Evolutionary conservation across 2,329 filamentous ascomycete species (phyloP), one percentile per base, ranked within the genome.

Genomic region (Colletotrichum tropicicola): DNA sequence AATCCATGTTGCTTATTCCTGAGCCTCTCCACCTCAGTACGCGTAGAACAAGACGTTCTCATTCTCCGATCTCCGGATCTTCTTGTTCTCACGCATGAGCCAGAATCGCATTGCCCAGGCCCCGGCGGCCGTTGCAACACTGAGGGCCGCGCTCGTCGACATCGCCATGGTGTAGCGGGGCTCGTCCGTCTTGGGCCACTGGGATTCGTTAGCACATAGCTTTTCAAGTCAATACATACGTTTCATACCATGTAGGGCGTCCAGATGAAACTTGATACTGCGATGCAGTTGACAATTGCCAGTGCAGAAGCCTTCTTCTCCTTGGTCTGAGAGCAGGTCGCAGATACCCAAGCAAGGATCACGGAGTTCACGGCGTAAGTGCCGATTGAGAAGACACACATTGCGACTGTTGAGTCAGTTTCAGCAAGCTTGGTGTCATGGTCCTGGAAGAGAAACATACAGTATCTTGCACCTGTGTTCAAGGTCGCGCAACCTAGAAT

Each of bases 271-370:
- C n/a, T 19, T 6, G 59, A 63, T 3, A 67, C 66, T 17, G 68
- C 68, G 17, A 66, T 61, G 6, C 61, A 58, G 54, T 72, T 72
- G 15, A 68, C 68, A n/a, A 80, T 77, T 7, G 76, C 75, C 0
- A 80, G 65, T 0, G 75, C 71, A 0, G 70, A 73, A 0, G 78
- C 77, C 59, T 79, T 79, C 59, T 79, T 79, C 65, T 80, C 78
- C 21, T 75, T 77, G 0, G 75, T 79, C 62, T 80, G 78, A 2
- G 75, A 77, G 43, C 76, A 78, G 1, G 75, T 77, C 4, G 69
- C 69, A 0, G 70, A 70, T 1, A 76, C 75, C 78, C 78, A 80
- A 6, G 77, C 77, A 0, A 79, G 71, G 12, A 78, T 75, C 48
- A 80, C 73, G 13, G 68, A 72, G 63, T 79, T 80, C 45, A 79